phyloP scores from a whole-genome alignment of 108 stramenopile species.

The Chaetoceros muelleri region DNA sequence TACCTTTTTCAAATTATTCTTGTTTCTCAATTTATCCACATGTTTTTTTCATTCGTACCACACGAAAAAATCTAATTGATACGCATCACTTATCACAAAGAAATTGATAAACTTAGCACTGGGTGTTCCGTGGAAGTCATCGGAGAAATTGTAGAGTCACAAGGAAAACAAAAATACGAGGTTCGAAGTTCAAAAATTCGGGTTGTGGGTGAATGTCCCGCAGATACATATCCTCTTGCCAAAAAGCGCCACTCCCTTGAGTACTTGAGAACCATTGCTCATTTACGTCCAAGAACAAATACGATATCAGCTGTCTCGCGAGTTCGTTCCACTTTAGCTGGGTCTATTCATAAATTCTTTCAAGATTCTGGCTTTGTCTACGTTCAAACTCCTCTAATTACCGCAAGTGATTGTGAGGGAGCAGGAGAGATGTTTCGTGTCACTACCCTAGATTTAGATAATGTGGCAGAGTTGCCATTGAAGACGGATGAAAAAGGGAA shows the following conservation, averaged over 20 bases:
- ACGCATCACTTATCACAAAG: constrained; percentile 13
- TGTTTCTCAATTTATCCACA: neutral
- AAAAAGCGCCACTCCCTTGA: constrained; percentile 97
- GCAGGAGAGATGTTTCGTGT: constrained; percentile 99
- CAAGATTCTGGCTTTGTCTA: constrained; percentile 86
- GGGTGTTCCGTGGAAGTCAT: constrained; percentile 85
- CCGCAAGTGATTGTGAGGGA: constrained; percentile 97
- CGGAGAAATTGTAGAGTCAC: constrained; percentile 67
- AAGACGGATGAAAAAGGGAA: constrained; percentile 21
- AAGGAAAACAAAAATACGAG: constrained; percentile 89
- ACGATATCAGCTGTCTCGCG: constrained; percentile 93
- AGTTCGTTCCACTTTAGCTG: constrained; percentile 82
- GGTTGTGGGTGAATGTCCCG: constrained; percentile 86
- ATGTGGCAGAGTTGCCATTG: constrained; percentile 46
- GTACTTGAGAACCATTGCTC: constrained; percentile 93
- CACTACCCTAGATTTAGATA: constrained; percentile 77
- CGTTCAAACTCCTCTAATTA: constrained; percentile 96
- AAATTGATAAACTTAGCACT: constrained; percentile 80
- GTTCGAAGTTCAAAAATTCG: constrained; percentile 64
- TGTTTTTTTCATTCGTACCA: neutral
- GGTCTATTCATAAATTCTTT: constrained; percentile 85
- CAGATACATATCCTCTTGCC: constrained; percentile 92
- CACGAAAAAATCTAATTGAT: neutral
- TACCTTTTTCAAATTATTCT: neutral
- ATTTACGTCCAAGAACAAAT: constrained; percentile 95